Base-by-base conservation (phyloP, 2,329 filamentous ascomycete genomes). In the Aspergillus sp. region DNA sequence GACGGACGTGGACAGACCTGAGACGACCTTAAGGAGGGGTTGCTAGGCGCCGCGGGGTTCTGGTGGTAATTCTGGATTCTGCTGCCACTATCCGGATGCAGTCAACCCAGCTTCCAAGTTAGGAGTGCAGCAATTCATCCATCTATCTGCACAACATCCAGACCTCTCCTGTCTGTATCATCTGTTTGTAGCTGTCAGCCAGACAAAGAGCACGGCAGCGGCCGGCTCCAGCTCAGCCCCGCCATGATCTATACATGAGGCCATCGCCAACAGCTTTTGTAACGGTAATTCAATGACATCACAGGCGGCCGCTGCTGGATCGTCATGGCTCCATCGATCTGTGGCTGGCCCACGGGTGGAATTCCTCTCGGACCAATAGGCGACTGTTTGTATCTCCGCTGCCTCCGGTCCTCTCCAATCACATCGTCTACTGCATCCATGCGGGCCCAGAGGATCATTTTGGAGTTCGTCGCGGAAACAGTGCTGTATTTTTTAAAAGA, bases 321-420 rank as follows among this genome's bases (percentile, higher is more conserved):
- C 69, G 65, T 71, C 68, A 72, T 71, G 64, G 63, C 67, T 65
- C 66, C 67, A 69, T 62, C 67, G 65, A 69, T 71, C 68, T 67
- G 44, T 64, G 57, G 59, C 64, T 62, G 54, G 59, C 62, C 68
- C 69, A 67, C 59, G 68, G 66, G 57, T 53, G 53, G 48, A 62
- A 67, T 55, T 53, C 47, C 45, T 33, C 39, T 57, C 52, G 31
- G 40, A 40, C 67, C 67, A 70, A 70, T 70, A n/a, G 53, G 3
- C 31, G 11, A 11, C 17, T 37, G 25, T 39, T 15, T 15, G 23
- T 25, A 49, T 57, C 37, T 58, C 60, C 55, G 56, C 56, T 58
- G 48, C 3, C 17, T 33, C 15, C 50, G 27, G 60, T 66, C 59
- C 63, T 58, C 59, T 61, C 70, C 70, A 72, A 61, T 71, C 58